phyloP scores from a whole-genome alignment of 768 basidiomycete genomes.

The Leccinum pellstonianum region DNA sequence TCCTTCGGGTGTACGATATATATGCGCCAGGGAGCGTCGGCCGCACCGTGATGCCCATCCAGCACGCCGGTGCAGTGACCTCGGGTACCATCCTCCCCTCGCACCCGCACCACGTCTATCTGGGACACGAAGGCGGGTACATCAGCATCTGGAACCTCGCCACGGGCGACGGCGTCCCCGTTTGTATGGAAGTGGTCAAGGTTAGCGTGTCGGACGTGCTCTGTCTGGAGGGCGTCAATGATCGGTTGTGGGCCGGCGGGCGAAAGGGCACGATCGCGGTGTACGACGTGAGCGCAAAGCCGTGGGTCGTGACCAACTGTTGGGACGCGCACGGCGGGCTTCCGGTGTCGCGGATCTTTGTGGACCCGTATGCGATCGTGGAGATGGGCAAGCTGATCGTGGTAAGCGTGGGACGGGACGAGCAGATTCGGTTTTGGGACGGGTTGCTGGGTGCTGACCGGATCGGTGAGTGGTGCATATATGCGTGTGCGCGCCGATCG shows the following conservation, averaged over 20 bases:
- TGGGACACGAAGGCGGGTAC: conserved; percentile 91
- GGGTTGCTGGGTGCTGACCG: conserved; percentile 81
- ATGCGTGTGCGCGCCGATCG: neutral
- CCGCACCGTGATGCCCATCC: conserved; percentile 56
- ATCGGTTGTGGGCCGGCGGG: conserved; percentile 84
- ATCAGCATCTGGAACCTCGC: conserved; percentile 77
- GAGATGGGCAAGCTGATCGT: conserved; percentile 67
- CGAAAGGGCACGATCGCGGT: conserved; percentile 79
- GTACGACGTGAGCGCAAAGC: conserved; percentile 69
- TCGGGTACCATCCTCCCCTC: conserved; percentile 75
- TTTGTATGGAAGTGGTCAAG: conserved; percentile 74
- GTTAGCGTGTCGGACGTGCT: conserved; percentile 81
- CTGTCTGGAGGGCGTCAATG: conserved; percentile 79
- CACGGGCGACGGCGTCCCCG: conserved; percentile 54
- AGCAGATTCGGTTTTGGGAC: conserved; percentile 81
- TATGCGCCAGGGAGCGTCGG: conserved; percentile 57
- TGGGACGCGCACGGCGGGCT: conserved; percentile 80
- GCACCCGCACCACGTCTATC: conserved; percentile 63
- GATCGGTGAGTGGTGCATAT: conserved; percentile 61
- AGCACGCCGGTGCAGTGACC: conserved; percentile 80
- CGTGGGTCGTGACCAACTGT: conserved; percentile 84
- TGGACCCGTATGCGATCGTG: conserved; percentile 76
- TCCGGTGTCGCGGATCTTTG: conserved; percentile 61
- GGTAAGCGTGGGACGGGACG: conserved; percentile 73
- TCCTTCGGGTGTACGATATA: conserved; percentile 80